Conservation (phyloP, 306 rosid genomes). For the Quercus rubra region DNA sequence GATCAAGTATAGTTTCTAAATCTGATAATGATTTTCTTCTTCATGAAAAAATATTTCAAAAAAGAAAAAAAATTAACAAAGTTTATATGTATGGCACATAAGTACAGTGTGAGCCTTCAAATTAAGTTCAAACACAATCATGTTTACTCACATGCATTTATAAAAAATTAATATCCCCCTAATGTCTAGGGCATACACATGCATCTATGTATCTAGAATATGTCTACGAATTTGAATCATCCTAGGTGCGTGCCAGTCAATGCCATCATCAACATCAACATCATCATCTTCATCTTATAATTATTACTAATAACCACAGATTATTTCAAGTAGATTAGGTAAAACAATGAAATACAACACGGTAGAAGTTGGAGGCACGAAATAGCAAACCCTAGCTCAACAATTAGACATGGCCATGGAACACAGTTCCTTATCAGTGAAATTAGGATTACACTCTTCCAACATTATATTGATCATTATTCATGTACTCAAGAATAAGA, state of each 20-base stretch:
- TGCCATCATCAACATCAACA: too few relatives aligned
- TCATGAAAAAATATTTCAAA: not conserved
- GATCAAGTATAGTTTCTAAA: not conserved
- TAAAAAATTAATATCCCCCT: not conserved
- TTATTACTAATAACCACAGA: not conserved
- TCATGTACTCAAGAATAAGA: not conserved
- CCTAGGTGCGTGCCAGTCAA: too few relatives aligned
- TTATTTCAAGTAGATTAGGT: not conserved
- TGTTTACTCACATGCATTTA: not conserved
- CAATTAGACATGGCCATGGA: not conserved
- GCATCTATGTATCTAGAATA: not conserved
- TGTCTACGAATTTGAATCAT: too few relatives aligned
- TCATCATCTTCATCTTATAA: not conserved
- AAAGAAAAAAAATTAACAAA: not conserved
- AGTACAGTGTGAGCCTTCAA: not conserved
- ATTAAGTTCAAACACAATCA: not conserved
- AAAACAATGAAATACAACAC: not conserved
- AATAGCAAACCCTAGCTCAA: conserved; percentile 2
- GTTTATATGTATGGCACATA: not conserved
- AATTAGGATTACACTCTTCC: not conserved
- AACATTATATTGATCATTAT: not conserved
- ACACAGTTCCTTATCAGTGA: not conserved
- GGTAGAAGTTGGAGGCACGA: not conserved
- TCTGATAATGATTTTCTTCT: not conserved
- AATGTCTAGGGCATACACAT: not conserved